Evolutionary conservation across 495 filamentous ascomycete species (phyloP), one percentile per base, ranked within the genome.

Genomic region (Daldinia bambusicola): DNA sequence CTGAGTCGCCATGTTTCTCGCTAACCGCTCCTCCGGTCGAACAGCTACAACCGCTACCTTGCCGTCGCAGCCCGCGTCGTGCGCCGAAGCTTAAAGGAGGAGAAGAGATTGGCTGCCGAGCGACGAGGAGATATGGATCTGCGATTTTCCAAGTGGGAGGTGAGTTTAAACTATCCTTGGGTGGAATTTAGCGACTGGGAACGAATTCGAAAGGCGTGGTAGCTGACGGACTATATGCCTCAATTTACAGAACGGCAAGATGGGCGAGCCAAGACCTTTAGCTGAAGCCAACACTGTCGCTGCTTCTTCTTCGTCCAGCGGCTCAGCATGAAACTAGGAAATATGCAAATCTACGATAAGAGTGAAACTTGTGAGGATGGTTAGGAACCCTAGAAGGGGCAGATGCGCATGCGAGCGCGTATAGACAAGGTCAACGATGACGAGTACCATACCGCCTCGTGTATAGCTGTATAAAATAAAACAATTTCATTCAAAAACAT

Each of bases 131-230:
- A 92, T 81, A 91, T 90, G 86, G 94, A 98, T 41, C 83, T 99
- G 66, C 90, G 90, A 83, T 97, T 97, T 76, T 89, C 95, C 63
- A 97, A 96, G 87, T 99, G 95, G 95, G 86, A 92, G 88, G 95
- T 99, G 78, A 88, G 92, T 89, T 67, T 36, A 10, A 37, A 30
- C 16, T 31, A 12, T 41, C 26, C 37, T 14, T 60, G n/a, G 12
- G 56, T 5, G 32, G 30, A 43, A 26, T 43, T 18, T 71, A 9
- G 60, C 30, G 52, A 45, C 68, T 22, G 14, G 9, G 26, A 43
- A 63, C 10, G 36, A 40, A 22, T 67, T 38, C n/a, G 9, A 55
- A 61, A 41, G 53, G 26, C 6, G 3, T 45, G 31, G 48, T 55
- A 34, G 61, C 77, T 77, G 66, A 83, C 59, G 40, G 61, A 26